These are phyloP conservation scores for Cladosporium velox DNA, from an alignment of 2,329 filamentous ascomycete species.

Conservation along the genomic window DNA sequence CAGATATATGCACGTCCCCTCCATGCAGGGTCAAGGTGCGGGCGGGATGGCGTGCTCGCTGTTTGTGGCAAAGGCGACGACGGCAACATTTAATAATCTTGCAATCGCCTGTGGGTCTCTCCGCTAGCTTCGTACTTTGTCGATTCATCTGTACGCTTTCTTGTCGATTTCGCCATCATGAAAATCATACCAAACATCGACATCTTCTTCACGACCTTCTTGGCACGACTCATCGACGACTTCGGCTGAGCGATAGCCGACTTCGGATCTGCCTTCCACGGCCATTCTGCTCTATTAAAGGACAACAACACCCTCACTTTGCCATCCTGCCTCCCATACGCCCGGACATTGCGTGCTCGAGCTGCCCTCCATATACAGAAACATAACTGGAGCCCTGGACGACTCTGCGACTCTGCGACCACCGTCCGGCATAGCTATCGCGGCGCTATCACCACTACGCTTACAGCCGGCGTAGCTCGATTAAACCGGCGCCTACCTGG, in stretches of 20 bases:
- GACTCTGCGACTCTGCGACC: not conserved
- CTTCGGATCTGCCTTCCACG: not conserved
- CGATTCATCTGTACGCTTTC: not conserved
- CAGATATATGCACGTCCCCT: not conserved
- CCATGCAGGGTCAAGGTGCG: slow-evolving; percentile 8
- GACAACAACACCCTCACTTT: not conserved
- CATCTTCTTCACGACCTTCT: not conserved
- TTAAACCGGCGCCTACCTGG: slow-evolving; percentile 13
- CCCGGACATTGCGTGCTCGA: slow-evolving; percentile 12
- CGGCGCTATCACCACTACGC: slow-evolving; percentile 11
- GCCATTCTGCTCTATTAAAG: not conserved
- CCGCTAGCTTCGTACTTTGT: slow-evolving; percentile 2
- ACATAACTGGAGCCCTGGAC: slow-evolving; percentile 11
- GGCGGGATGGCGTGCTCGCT: slow-evolving; percentile 15
- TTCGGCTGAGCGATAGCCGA: slow-evolving; percentile 18
- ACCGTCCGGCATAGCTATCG: slow-evolving; percentile 8
- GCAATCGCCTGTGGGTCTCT: slow-evolving; percentile 12
- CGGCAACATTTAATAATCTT: slow-evolving; percentile 11
- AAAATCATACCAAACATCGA: not conserved
- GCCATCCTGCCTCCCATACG: not conserved
- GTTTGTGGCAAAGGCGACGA: slow-evolving; percentile 1
- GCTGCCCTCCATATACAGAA: not conserved
- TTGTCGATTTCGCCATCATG: slow-evolving; percentile 10
- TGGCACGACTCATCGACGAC: slow-evolving; percentile 1
- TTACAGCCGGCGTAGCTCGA: slow-evolving; percentile 11